Evolutionary conservation across 2,329 filamentous ascomycete species (phyloP), one percentile per base, ranked within the genome.

Genomic region (Fusarium musae): DNA sequence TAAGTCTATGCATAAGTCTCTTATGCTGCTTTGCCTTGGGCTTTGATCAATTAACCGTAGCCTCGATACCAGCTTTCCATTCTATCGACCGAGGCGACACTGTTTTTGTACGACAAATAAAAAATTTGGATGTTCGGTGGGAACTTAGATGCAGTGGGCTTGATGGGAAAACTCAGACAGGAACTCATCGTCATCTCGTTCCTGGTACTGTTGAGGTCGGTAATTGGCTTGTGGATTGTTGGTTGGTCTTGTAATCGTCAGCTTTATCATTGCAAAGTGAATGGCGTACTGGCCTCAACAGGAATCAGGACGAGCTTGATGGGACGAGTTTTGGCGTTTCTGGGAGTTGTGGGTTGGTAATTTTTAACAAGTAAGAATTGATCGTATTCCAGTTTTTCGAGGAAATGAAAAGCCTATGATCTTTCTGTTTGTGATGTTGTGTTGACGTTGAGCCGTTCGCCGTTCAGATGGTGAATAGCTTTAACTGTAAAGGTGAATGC

Each of bases 11-110:
- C 59, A 53, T 42, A 50, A 47, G 42, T 37, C 21, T 63, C 47
- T 58, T 63, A 40, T 64, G 59, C 52, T 64, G 28, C 57, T 66
- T 52, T 71, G 39, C 57, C 53, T 56, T 36, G 36, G 60, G 53
- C 49, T 50, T 66, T 68, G 67, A 72, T 63, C 72, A 70, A 77
- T 77, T 77, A 77, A 77, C 75, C 59, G 52, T 74, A 77, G 68
- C 67, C 63, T 72, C 59, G 49, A 77, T 70, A 59, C 61, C 61
- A 72, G 65, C 65, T 61, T 61, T 53, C 39, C 56, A 49, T 61
- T 59, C 47, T 59, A 50, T 39, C 58, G 53, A 52, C 44, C 21
- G 65, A 66, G 52, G 71, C 60, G 32, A 64, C 52, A 52, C 36
- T 23, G 57, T 63, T 65, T 64, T 56, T 56, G 40, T 53, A 69